Evolutionary conservation across 169 alveolate genomes (phyloP).

Genomic region (Plasmodium relictum): DNA sequence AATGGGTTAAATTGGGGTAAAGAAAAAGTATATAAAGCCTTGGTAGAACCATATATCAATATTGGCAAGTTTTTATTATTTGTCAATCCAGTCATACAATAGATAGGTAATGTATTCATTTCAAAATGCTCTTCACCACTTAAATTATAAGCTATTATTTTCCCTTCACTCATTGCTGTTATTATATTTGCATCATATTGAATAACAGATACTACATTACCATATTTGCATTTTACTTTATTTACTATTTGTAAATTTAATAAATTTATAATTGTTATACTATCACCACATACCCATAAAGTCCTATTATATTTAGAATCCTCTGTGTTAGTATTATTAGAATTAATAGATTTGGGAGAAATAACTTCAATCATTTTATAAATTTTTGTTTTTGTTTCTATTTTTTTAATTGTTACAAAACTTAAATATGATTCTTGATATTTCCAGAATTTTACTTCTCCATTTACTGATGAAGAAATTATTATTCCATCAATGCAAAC

Average conservation of each 20-base stretch:
- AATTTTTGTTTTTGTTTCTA: slow-evolving; percentile 74
- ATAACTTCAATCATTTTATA: slow-evolving; percentile 73
- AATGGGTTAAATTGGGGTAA: slow-evolving; percentile 66
- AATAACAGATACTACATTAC: slow-evolving; percentile 72
- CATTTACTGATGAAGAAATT: slow-evolving; percentile 60
- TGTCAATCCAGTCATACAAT: slow-evolving; percentile 76
- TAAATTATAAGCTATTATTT: slow-evolving; percentile 60
- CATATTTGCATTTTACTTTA: slow-evolving; percentile 56
- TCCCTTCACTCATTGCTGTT: slow-evolving; percentile 78
- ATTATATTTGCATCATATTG: slow-evolving; percentile 76
- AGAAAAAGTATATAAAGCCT: slow-evolving; percentile 69
- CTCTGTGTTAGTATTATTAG: slow-evolving; percentile 27
- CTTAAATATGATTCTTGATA: slow-evolving; percentile 54
- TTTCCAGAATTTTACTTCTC: slow-evolving; percentile 78
- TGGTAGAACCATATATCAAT: slow-evolving; percentile 71
- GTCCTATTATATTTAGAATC: slow-evolving; percentile 51
- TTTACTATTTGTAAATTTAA: slow-evolving; percentile 63
- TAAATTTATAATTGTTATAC: slow-evolving; percentile 69
- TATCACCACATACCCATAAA: slow-evolving; percentile 77
- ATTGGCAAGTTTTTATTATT: slow-evolving; percentile 49
- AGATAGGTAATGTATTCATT: slow-evolving; percentile 74
- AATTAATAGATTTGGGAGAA: slow-evolving; percentile 17
- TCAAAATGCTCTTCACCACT: slow-evolving; percentile 63
- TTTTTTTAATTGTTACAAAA: slow-evolving; percentile 64
- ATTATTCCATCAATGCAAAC: slow-evolving; percentile 76